Conservation (phyloP, 2,329 filamentous ascomycete genomes). For the Nannizzia gypsea region DNA sequence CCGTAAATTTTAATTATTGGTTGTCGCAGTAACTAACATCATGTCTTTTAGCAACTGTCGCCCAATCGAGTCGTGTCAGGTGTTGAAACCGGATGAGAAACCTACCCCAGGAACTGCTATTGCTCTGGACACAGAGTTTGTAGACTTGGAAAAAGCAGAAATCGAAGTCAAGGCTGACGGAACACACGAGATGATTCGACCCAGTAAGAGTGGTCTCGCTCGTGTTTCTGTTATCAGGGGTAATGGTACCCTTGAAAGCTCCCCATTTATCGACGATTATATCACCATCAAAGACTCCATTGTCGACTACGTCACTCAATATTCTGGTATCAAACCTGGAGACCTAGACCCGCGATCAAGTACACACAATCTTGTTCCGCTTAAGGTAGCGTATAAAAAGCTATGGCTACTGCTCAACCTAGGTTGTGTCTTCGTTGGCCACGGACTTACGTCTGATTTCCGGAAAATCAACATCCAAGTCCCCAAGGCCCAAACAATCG, state of each 20-base stretch:
- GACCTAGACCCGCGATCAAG: conserved; percentile 73
- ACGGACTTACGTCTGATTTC: conserved; percentile 89
- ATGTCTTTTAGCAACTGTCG: conserved; percentile 22
- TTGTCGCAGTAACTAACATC: not conserved
- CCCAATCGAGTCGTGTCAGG: conserved; percentile 29
- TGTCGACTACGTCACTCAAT: conserved; percentile 88
- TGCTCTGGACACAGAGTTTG: conserved; percentile 92
- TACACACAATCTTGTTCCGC: conserved; percentile 67
- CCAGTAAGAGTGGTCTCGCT: conserved; percentile 82
- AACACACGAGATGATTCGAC: conserved; percentile 79
- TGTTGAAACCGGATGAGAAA: conserved; percentile 44
- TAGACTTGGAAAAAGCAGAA: conserved; percentile 81
- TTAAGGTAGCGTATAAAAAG: conserved; percentile 95
- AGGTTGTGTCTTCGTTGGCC: conserved; percentile 85
- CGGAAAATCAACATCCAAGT: conserved; percentile 97
- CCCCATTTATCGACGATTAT: conserved; percentile 95
- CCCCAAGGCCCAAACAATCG: conserved; percentile 77
- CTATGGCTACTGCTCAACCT: conserved; percentile 93
- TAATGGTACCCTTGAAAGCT: conserved; percentile 59
- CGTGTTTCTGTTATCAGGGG: conserved; percentile 83
- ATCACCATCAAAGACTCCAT: conserved; percentile 83
- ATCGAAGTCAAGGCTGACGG: conserved; percentile 95
- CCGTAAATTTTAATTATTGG: not conserved
- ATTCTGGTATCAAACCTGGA: conserved; percentile 76
- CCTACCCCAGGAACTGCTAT: conserved; percentile 63